A percentile compares a stretch with the other conserved stretches of the same genome.
These are phyloP conservation scores for Sambucus nigra DNA, from an alignment of 129 eudicot species.

Conservation along the genomic window DNA sequence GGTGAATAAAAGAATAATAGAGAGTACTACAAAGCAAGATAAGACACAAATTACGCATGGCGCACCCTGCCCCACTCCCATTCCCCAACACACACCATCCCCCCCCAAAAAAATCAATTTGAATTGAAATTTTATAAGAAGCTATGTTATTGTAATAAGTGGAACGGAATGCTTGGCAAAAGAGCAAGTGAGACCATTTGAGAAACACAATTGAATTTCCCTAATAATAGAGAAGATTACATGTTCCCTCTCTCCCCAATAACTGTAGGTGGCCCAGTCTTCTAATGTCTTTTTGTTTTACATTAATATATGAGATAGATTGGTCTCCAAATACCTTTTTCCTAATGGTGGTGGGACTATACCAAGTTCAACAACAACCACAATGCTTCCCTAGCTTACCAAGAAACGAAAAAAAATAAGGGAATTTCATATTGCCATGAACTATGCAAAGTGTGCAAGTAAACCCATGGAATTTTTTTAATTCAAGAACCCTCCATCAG, in stretches of 20 bases:
- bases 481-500: too few species aligned
- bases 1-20: conserved; percentile 1
- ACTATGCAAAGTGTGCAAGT: too few species aligned
- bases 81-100: neutral
- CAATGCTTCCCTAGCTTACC: too few species aligned
- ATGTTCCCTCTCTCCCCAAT: neutral
- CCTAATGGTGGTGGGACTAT: conserved; percentile 7
- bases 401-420: too few species aligned
- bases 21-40: too few species aligned
- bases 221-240: neutral
- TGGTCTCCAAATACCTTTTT: conserved; percentile 4
- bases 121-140: neutral
- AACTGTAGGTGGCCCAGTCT: conserved; percentile 6
- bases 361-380: conserved; percentile 9
- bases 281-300: neutral
- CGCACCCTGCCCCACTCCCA: too few species aligned
- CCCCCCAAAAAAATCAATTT: neutral
- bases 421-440: too few species aligned
- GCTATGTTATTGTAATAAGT: neutral
- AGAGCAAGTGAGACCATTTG: too few species aligned
- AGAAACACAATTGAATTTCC: neutral
- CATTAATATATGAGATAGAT: conserved; percentile 13
- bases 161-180: too few species aligned
- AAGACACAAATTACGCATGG: too few species aligned
- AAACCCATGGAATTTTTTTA: too few species aligned